These are phyloP conservation scores for Ascochyta viciae-villosae DNA, from an alignment of 2,329 filamentous ascomycete species.

Conservation along the genomic window DNA sequence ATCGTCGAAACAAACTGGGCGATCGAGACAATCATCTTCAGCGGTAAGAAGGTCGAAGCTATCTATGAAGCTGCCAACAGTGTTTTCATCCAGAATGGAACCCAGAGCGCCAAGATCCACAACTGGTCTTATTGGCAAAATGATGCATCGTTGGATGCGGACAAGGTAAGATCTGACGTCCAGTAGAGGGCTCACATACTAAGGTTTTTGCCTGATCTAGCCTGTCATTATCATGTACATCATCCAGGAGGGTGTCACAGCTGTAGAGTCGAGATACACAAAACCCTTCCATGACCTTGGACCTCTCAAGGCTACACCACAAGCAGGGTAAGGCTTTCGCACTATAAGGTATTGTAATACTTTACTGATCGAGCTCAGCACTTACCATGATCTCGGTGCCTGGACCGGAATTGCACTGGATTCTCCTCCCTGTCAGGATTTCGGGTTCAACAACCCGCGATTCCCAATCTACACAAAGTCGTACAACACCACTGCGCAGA, in stretches of 20 bases:
- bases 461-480: constrained; percentile 32
- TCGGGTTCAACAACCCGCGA: constrained; percentile 33
- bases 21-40: constrained; percentile 31
- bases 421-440: constrained; percentile 37
- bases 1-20: constrained; percentile 30
- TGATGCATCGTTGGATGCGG: constrained; percentile 21
- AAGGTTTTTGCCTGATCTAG: background rate
- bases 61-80: constrained; percentile 58
- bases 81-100: constrained; percentile 53
- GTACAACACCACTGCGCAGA: constrained; percentile 48
- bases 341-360: no score
- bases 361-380: constrained; percentile 12
- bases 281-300: constrained; percentile 28
- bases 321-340: background rate
- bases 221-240: constrained; percentile 33
- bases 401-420: constrained; percentile 34
- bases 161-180: constrained; percentile 12
- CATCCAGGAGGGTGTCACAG: constrained; percentile 33
- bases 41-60: constrained; percentile 57
- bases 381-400: constrained; percentile 30
- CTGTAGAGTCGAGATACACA: constrained; percentile 29
- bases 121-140: constrained; percentile 39
- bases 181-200: no score
- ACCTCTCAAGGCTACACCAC: constrained; percentile 19
- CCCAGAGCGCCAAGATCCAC: constrained; percentile 49